Base-by-base conservation (phyloP, 805 yeast species). In the Metschnikowia drakensbergensis region DNA sequence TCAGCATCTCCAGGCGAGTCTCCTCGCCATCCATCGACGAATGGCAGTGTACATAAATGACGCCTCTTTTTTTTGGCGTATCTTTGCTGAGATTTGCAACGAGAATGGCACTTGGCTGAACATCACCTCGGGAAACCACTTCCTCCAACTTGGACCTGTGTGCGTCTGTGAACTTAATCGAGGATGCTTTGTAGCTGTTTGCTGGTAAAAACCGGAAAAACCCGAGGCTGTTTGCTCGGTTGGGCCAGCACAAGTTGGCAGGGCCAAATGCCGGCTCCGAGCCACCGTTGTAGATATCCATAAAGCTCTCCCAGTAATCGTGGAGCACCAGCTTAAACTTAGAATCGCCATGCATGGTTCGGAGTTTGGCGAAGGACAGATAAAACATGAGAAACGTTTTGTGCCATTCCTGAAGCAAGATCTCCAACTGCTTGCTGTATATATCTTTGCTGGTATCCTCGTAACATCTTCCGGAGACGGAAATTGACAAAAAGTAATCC, bases 221-320 rank as follows among this genome's bases (percentile, higher is more conserved):
- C 4, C 77, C 77, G 34, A 54, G 55, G 49, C 64, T 63, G 52
- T 71, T 71, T 35, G 69, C 48, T 41, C 54, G 46, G 42, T 68
- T 67, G 29, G 70, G 67, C 77, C 77, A 72, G 13, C 46, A 48
- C n/a, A 67, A 52, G 27, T 25, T 17, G 49, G 55, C 1, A 54
- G 58, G 37, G 60, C 68, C 50, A 52, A 53, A 45, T 39, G 54
- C 50, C 45, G 57, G 26, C 46, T 53, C 44, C 51, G 47, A 33
- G 6, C 50, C 63, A 5, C 41, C 32, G 49, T 71, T 69, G 48
- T 58, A 68, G 34, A 50, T 56, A 1, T 33, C 26, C 23, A 66
- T 25, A 43, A 70, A 71, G 9, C 62, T 62, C 0, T 42, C 31
- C 74, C 75, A 72, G 49, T 57, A 65, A 32, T 58, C 57, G 1